Evolutionary conservation across 78 protist species (phyloP), one percentile per base, ranked within the genome.

Genomic region (Capsaspora owczarzaki): DNA sequence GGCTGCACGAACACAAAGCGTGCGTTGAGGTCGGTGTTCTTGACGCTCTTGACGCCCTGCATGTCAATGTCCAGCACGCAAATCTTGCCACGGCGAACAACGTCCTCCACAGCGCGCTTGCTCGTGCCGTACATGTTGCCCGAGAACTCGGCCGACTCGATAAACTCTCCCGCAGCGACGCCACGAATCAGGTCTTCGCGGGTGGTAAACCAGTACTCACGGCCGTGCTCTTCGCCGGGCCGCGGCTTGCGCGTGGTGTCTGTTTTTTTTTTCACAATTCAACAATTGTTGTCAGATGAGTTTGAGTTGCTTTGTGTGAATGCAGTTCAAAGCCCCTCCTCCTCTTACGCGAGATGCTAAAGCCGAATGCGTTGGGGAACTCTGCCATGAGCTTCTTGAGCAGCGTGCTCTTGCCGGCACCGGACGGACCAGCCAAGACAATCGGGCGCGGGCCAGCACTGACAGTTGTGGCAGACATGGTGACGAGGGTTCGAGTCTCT

Each of bases 21-120:
- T 4, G 74, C 51, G 56, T 51, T 69, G 72, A 71, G 61, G 8
- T 74, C 77, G 25, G 91, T 78, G 42, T 82, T 76, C 81, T 86
- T 83, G 31, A 91, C 87, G 25, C 61, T 66, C 74, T 84, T 84
- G n/a, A 92, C 93, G 44, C 97, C 97, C 78, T 94, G 97, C 41
- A 90, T 88, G 78, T 94, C 97, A 40, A 94, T 90, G 75, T 94
- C 97, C 51, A 94, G 75, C 16, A 94, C 44, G 81, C 93, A 88
- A 40, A 88, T 81, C 83, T 80, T 63, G 5, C 93, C 90, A 29
- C 70, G 27, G 43, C 43, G 85, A 12, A 77, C n/a, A 4, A 82
- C 87, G 0, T 63, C 44, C 75, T 82, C 43, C 16, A 87, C 49
- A 27, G 91, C 88, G 12, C 79, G 79, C 82, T 83, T 81, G 56